These are phyloP conservation scores for Fusarium multiceps DNA, from an alignment of 2,329 filamentous ascomycete species.

Conservation along the genomic window DNA sequence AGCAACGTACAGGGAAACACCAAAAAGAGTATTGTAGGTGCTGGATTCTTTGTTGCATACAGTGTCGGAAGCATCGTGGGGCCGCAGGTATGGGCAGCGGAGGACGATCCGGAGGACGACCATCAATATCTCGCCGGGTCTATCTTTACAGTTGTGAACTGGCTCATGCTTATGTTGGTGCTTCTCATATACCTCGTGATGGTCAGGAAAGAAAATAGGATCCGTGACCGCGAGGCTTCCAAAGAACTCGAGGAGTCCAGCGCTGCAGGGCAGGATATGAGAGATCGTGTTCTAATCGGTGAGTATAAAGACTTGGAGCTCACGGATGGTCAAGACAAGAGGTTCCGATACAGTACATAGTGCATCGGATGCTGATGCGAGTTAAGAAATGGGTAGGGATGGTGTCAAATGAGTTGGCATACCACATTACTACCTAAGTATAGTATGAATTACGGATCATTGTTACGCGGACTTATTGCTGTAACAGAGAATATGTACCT, in stretches of 20 bases:
- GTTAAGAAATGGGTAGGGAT: neutral
- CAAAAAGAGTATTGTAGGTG: slow-evolving; percentile 44
- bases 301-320: slow-evolving; percentile 35
- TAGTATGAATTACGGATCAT: neutral
- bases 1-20: slow-evolving; percentile 49
- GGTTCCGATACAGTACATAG: slow-evolving; percentile 42
- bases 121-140: slow-evolving; percentile 39
- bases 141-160: slow-evolving; percentile 34
- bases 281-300: slow-evolving; percentile 10
- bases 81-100: slow-evolving; percentile 39
- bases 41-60: slow-evolving; percentile 44
- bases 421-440: neutral
- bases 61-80: slow-evolving; percentile 43
- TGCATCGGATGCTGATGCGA: neutral
- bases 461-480: neutral
- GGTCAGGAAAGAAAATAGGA: slow-evolving; percentile 17
- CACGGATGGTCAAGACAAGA: slow-evolving; percentile 42
- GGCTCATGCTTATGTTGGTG: slow-evolving; percentile 26
- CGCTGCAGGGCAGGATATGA: neutral
- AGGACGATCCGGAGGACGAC: slow-evolving; percentile 39
- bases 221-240: slow-evolving; percentile 20
- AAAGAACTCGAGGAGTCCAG: slow-evolving; percentile 9
- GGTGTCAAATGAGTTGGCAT: neutral
- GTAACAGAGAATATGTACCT: neutral
- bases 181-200: slow-evolving; percentile 14